These are phyloP conservation scores for Noccaea caerulescens DNA, from an alignment of 345 rosid genomes.

Conservation along the genomic window DNA sequence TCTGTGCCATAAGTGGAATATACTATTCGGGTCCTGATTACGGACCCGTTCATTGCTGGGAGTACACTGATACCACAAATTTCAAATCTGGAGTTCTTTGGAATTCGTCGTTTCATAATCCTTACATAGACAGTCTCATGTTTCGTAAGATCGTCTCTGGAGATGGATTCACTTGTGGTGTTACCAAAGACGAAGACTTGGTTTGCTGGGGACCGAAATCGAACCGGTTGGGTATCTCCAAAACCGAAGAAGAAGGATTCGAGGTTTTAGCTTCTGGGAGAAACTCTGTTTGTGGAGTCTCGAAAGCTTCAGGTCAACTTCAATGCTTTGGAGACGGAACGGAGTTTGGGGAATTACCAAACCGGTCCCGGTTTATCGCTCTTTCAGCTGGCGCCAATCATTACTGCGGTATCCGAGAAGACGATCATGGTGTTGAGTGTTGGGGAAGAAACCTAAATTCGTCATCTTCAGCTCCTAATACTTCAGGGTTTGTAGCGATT, in stretches of 20 bases:
- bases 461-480: slow-evolving; percentile 60
- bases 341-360: slow-evolving; percentile 51
- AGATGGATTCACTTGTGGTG: slow-evolving; percentile 90
- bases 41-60: slow-evolving; percentile 51
- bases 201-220: slow-evolving; percentile 94
- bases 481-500: slow-evolving; percentile 77
- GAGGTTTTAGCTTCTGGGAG: slow-evolving; percentile 69
- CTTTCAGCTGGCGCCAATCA: slow-evolving; percentile 74
- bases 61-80: slow-evolving; percentile 28
- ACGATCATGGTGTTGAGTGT: slow-evolving; percentile 81
- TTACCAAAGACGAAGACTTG: slow-evolving; percentile 61
- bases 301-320: slow-evolving; percentile 54
- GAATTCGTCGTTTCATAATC: slow-evolving; percentile 50
- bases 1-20: slow-evolving; percentile 47
- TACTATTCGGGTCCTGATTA: slow-evolving; percentile 44
- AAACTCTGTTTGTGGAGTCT: slow-evolving; percentile 70
- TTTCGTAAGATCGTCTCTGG: slow-evolving; percentile 79
- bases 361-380: slow-evolving; percentile 55
- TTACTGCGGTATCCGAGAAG: slow-evolving; percentile 81
- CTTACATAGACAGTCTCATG: slow-evolving; percentile 54
- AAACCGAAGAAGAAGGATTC: slow-evolving; percentile 39
- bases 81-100: slow-evolving; percentile 36
- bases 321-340: slow-evolving; percentile 72
- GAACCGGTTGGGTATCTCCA: slow-evolving; percentile 49
- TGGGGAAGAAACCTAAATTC: slow-evolving; percentile 70